Percentiles rank a stretch among this genome's conserved stretches.
Conservation (phyloP, 1,139 yeast species). For the Protomyces lactucae-debilis region DNA sequence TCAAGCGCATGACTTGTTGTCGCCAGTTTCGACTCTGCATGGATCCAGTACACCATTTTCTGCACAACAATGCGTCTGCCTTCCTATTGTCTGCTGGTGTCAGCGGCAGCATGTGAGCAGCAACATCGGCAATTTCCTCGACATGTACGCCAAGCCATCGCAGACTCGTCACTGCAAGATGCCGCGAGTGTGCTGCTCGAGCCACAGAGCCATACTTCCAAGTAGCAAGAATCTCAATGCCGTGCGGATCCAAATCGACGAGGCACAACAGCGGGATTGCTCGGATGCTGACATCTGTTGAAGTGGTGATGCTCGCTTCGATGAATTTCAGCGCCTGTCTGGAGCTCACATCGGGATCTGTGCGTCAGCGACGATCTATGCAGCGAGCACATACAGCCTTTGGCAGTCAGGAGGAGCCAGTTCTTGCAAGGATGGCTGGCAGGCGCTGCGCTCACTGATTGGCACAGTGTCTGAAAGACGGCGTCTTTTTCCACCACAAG, state of each 20-base stretch:
- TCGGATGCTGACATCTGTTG: slow-evolving; percentile 35
- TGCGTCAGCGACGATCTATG: slow-evolving; percentile 39
- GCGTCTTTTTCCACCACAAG: slow-evolving; percentile 64
- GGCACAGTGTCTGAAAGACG: slow-evolving; percentile 35
- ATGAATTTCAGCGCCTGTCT: slow-evolving; percentile 52
- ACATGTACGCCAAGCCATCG: slow-evolving; percentile 39
- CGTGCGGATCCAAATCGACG: slow-evolving; percentile 65
- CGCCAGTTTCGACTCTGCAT: background rate
- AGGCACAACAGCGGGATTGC: slow-evolving; percentile 49
- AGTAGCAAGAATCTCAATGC: slow-evolving; percentile 53
- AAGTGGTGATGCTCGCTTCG: slow-evolving; percentile 1
- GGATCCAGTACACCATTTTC: background rate
- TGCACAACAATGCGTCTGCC: background rate
- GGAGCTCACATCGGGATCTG: slow-evolving; percentile 67
- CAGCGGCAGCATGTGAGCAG: background rate
- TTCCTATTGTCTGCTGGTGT: background rate
- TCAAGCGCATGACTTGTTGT: background rate
- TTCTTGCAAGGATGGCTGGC: slow-evolving; percentile 4
- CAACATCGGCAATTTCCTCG: slow-evolving; percentile 16
- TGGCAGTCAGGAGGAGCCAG: slow-evolving; percentile 30
- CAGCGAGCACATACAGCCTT: background rate
- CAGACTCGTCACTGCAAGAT: slow-evolving; percentile 31
- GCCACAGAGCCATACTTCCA: slow-evolving; percentile 40
- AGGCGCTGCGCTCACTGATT: slow-evolving; percentile 24
- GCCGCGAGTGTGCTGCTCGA: slow-evolving; percentile 31